Percentiles rank a stretch among this genome's conserved stretches.
These are phyloP conservation scores for Brassica cretica DNA, from an alignment of 345 rosid species.

Conservation along the genomic window DNA sequence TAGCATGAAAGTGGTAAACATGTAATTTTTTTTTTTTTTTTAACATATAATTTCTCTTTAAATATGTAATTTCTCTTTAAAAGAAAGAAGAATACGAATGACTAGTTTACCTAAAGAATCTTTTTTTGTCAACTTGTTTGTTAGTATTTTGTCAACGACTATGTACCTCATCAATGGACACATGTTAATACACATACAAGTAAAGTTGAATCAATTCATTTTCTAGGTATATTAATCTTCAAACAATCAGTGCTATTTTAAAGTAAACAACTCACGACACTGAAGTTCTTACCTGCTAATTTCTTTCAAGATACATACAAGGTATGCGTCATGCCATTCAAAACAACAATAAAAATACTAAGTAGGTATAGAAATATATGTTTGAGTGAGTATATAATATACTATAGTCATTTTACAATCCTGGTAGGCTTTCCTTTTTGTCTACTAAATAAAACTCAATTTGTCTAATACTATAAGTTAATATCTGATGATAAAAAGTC, in stretches of 20 bases:
- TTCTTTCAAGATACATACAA: background rate
- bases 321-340: constrained; percentile 35
- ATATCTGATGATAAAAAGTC: background rate
- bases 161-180: constrained; percentile 4
- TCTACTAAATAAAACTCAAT: background rate
- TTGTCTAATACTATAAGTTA: background rate
- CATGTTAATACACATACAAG: constrained; percentile 12
- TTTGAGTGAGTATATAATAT: background rate
- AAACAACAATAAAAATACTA: background rate
- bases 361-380: constrained; percentile 2
- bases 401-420: background rate
- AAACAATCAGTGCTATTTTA: background rate
- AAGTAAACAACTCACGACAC: background rate
- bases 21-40: too few species aligned
- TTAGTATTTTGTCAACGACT: background rate
- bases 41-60: too few species aligned
- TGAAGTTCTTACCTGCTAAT: background rate
- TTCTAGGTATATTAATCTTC: background rate
- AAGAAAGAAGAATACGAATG: background rate
- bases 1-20: too few species aligned
- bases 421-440: background rate
- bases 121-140: constrained; percentile 5
- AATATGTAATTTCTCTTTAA: too few species aligned
- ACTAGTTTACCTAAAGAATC: too few species aligned
- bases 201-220: constrained; percentile 17